Percentiles rank a stretch among this genome's conserved stretches.
Evolutionary conservation across 495 filamentous ascomycete genomes (phyloP).

Genomic region (Penicillium nucicola): DNA sequence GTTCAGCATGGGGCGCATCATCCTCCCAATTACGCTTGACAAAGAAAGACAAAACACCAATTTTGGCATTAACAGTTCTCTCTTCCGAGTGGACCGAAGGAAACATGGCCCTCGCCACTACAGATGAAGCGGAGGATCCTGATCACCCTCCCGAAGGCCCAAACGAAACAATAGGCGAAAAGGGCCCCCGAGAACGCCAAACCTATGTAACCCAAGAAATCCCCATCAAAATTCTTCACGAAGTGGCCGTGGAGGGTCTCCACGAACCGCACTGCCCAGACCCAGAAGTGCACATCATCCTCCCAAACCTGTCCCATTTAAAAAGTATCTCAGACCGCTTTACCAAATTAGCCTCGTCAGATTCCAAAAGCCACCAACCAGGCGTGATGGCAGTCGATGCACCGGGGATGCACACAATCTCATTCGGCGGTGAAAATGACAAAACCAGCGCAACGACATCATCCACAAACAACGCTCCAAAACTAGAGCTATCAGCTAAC

Average conservation of each 20-base stretch:
- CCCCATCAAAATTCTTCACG: slow-evolving; percentile 83
- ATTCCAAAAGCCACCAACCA: slow-evolving; percentile 22
- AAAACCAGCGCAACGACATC: slow-evolving; percentile 14
- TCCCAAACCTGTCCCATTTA: slow-evolving; percentile 77
- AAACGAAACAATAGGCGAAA: slow-evolving; percentile 45
- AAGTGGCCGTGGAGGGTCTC: slow-evolving; percentile 74
- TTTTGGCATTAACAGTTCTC: slow-evolving; percentile 82
- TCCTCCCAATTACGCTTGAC: slow-evolving; percentile 84
- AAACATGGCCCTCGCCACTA: slow-evolving; percentile 44
- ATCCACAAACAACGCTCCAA: slow-evolving; percentile 44
- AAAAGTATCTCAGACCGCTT: slow-evolving; percentile 93
- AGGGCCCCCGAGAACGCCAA: slow-evolving; percentile 60
- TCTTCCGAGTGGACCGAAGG: slow-evolving; percentile 45
- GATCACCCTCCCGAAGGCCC: slow-evolving; percentile 5
- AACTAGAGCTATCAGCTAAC: slow-evolving; percentile 80
- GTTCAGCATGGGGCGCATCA: slow-evolving; percentile 72
- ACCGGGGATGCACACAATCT: slow-evolving; percentile 1
- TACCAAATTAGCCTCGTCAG: slow-evolving; percentile 64
- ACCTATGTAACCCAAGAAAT: slow-evolving; percentile 94
- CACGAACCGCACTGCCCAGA: slow-evolving; percentile 88
- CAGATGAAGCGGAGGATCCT: slow-evolving; percentile 29
- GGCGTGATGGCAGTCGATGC: slow-evolving; percentile 12
- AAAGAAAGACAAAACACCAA: slow-evolving; percentile 81
- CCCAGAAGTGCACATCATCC: slow-evolving; percentile 88
- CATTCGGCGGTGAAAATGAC: not conserved